Evolutionary conservation across 2,329 filamentous ascomycete genomes (phyloP), one percentile per base, ranked within the genome.

Genomic region (Ramularia endophylla): DNA sequence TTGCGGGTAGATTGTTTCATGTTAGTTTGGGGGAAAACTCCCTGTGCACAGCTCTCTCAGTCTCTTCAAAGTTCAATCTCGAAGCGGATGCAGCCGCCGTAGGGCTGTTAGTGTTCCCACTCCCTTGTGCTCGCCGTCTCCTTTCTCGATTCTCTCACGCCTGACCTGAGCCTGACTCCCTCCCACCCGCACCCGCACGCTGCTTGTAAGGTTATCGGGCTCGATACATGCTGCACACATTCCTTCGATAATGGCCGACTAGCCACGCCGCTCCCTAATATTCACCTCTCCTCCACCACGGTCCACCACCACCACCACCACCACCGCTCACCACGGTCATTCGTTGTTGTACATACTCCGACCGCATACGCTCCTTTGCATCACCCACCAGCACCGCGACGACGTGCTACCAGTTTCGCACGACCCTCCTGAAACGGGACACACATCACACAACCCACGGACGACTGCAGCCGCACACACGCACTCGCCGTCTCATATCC

Each of bases 331-430:
- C 48, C 48, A 42, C 38, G 48, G 46, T 41, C 48, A 35, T 34
- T 47, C 44, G 33, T 43, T 50, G 17, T 27, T 48, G 42, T 47
- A 47, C 47, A 48, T 40, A 41, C 36, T 30, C 36, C 11, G 33
- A n/a, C 31, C 22, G 16, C 37, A 35, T 19, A 41, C 38, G 36
- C 41, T 27, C 44, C 35, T 28, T 27, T 38, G 40, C 34, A 25
- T n/a, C 30, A 13, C 30, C 40, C 27, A 28, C 19, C n/a, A 12
- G n/a, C 12, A 29, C 32, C 20, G 16, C 22, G 17, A 33, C 40
- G 34, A 38, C 40, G 40, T 42, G 33, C 36, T 13, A 38, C 18
- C 36, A 36, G 34, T 25, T 25, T 11, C 22, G 22, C 11, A 25
- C 22, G 6, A 6, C 22, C 11, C 22, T 25, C 22, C 22, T 25